Evolutionary conservation across 371 early-diverging fungal species (phyloP), one percentile per base, ranked within the genome.

Genomic region (Mucor velutinosus): DNA sequence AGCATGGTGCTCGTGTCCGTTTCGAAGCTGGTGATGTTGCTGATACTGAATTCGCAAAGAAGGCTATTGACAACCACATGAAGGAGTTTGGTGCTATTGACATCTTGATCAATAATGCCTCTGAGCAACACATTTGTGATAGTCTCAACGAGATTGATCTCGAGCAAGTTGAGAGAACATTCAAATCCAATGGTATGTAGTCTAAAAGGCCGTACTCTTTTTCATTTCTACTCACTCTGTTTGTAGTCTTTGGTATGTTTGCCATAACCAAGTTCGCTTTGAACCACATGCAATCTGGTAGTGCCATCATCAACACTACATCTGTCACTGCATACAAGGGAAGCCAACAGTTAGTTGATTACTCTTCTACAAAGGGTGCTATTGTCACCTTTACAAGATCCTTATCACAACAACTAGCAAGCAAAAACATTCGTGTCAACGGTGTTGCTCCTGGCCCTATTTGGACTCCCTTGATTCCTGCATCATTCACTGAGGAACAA

Each of bases 391-490:
- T 85, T 57, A 84, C 85, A 21, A 62, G 83, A 23, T 66, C 76
- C 7, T 62, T 82, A 15, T 74, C 86, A 21, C 74, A 68, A 57
- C 81, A 84, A 58, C 69, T 86, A 7, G 84, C 81, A 15, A 65
- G 65, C 8, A 65, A 76, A 49, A 27, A 27, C n/a, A 86, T 86
- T 45, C 74, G 82, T 19, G 83, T 84, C 7, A 84, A 86, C 55
- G 75, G 79, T 11, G 78, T 85, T 39, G 86, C 84, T n/a, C 83
- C 79, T 53, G 60, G 60, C 21, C 77, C 79, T 59, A 79, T 85
- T 51, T 80, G 82, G 59, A 86, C 87, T 17, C 85, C 82, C n/a
- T 68, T 85, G 62, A 84, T 82, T 35, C 83, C 80, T 53, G 79
- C 86, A 60, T 83, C 83, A 55, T 78, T 80, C 58, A 70, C 79